Conservation (phyloP, 2,329 filamentous ascomycete genomes). For the Aspergillus sp. region DNA sequence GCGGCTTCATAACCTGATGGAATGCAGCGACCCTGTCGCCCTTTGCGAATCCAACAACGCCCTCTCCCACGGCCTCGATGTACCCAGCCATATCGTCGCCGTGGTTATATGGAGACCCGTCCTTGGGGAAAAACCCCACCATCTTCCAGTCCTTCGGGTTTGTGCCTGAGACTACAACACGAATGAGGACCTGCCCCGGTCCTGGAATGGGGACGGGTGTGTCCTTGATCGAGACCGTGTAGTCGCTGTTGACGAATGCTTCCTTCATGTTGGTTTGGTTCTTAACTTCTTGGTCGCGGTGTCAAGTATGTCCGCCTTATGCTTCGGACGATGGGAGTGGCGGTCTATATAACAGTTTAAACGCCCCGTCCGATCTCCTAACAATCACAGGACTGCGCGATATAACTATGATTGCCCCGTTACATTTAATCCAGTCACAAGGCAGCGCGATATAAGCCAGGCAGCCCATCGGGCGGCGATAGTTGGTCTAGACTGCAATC, state of each 20-base stretch:
- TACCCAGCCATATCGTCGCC: conserved; percentile 55
- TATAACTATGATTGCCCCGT: too few relatives aligned
- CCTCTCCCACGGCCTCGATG: conserved; percentile 51
- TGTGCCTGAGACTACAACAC: conserved; percentile 37
- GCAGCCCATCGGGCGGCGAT: too few relatives aligned
- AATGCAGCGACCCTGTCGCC: conserved; percentile 55
- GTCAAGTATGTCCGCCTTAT: not conserved
- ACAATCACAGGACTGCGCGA: too few relatives aligned
- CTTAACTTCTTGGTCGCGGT: not conserved
- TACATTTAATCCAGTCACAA: too few relatives aligned
- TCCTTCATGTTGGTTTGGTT: conserved; percentile 2
- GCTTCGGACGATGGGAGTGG: too few relatives aligned
- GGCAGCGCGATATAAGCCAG: too few relatives aligned
- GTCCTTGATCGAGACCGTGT: not conserved
- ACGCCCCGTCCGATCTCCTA: too few relatives aligned
- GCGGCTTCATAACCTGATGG: conserved; percentile 48
- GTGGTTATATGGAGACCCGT: conserved; percentile 33
- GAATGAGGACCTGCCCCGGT: conserved; percentile 35
- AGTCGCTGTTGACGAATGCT: not conserved
- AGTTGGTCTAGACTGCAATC: too few relatives aligned
- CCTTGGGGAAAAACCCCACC: not conserved
- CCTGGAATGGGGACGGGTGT: conserved; percentile 37
- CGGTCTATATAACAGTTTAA: too few relatives aligned
- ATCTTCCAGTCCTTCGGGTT: conserved; percentile 51
- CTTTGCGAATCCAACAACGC: conserved; percentile 54